These are phyloP conservation scores for Artemisia annua DNA, from an alignment of 129 eudicot species.

Conservation along the genomic window DNA sequence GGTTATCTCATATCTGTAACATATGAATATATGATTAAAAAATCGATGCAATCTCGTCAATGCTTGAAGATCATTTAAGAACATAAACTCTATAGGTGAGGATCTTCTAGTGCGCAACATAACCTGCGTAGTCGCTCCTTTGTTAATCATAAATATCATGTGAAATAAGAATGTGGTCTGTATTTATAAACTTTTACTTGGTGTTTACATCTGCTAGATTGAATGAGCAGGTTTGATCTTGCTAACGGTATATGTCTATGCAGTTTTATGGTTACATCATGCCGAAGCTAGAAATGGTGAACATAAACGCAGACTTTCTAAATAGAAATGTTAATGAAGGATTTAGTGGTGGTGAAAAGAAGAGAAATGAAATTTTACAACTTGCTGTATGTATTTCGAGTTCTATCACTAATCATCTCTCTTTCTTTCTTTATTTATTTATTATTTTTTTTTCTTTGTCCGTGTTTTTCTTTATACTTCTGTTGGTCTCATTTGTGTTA, in stretches of 20 bases:
- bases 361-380: constrained; percentile 93
- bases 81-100: constrained; percentile 3
- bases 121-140: background rate
- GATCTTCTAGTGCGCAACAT: background rate
- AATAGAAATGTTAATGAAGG: constrained; percentile 99
- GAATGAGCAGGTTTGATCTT: constrained; percentile 11
- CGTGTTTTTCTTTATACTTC: background rate
- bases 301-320: constrained; percentile 77
- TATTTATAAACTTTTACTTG: background rate
- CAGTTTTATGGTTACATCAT: constrained; percentile 86
- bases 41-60: background rate
- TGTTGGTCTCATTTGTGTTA: background rate
- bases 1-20: too few relatives aligned
- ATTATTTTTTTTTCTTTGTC: background rate
- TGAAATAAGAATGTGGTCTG: background rate
- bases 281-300: constrained; percentile 86
- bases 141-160: background rate
- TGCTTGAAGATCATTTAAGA: background rate
- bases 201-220: constrained; percentile 1
- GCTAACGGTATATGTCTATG: constrained; percentile 23
- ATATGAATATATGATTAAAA: background rate
- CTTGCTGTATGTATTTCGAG: constrained; percentile 66
- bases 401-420: background rate
- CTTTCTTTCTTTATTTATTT: too few relatives aligned
- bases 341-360: constrained; percentile 98